phyloP scores from a whole-genome alignment of 495 filamentous ascomycete genomes.

The Eremomyces bilateralis region DNA sequence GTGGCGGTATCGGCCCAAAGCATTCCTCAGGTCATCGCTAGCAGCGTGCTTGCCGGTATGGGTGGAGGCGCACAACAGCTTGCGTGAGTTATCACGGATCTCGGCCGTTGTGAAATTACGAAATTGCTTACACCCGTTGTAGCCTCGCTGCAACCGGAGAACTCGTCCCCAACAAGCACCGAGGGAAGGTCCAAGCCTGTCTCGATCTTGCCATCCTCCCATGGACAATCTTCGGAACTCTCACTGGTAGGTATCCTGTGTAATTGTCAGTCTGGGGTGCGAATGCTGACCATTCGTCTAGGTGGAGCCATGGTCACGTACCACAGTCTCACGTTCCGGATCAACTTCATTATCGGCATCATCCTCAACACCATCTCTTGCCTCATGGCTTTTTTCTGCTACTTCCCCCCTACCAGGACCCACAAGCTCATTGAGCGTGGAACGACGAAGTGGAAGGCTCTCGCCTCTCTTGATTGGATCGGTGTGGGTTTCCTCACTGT shows the following conservation, averaged over 20 bases:
- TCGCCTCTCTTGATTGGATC: constrained; percentile 5
- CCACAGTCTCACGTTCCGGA: neutral
- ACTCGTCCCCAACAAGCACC: neutral
- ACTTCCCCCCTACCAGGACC: constrained; percentile 1
- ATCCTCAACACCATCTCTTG: constrained; percentile 4
- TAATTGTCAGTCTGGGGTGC: too few species aligned
- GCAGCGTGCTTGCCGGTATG: constrained; percentile 4
- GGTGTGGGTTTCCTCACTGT: constrained; percentile 4
- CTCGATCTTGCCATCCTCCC: neutral
- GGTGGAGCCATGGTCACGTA: neutral
- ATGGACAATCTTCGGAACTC: neutral
- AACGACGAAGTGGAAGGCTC: constrained; percentile 5
- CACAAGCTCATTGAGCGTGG: constrained; percentile 2
- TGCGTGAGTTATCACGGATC: constrained; percentile 3
- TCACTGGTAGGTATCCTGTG: neutral
- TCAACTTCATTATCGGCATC: neutral
- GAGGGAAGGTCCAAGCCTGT: neutral
- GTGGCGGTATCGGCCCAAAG: constrained; percentile 3
- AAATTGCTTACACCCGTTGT: constrained; percentile 3
- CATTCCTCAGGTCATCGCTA: constrained; percentile 6
- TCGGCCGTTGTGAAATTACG: constrained; percentile 3
- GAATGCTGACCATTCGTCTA: too few species aligned
- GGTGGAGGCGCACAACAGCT: constrained; percentile 5
- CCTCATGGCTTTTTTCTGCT: constrained; percentile 2
- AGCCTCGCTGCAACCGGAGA: constrained; percentile 1